Conservation (phyloP, 192 early-diverging fungal species). For the Coemansia aciculifera region DNA sequence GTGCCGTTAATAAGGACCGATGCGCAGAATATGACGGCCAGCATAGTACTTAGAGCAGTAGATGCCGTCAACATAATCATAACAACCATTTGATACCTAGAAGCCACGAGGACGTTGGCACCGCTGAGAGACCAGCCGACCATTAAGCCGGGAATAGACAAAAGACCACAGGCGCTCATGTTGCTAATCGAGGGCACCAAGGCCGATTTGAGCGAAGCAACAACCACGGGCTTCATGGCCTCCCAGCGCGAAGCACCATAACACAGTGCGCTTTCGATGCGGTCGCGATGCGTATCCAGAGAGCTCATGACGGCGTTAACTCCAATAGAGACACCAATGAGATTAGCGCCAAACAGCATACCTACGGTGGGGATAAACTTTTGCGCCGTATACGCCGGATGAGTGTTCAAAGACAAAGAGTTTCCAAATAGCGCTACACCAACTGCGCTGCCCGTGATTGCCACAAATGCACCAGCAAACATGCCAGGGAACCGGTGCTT, state of each 20-base stretch:
- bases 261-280: constrained; percentile 62
- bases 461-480: constrained; percentile 58
- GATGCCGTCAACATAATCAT: constrained; percentile 84
- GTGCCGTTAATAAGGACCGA: constrained; percentile 38
- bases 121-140: constrained; percentile 87
- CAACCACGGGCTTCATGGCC: constrained; percentile 68
- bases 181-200: constrained; percentile 78
- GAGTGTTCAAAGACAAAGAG: constrained; percentile 65
- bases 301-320: constrained; percentile 62
- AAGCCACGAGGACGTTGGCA: constrained; percentile 72
- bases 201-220: constrained; percentile 72
- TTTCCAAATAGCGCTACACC: constrained; percentile 29
- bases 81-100: constrained; percentile 82
- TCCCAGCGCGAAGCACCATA: constrained; percentile 85
- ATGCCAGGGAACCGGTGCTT: constrained; percentile 72
- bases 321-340: constrained; percentile 71
- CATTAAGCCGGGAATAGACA: constrained; percentile 89
- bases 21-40: constrained; percentile 43
- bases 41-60: constrained; percentile 64
- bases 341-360: constrained; percentile 84
- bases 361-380: constrained; percentile 88
- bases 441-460: constrained; percentile 41
- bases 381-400: constrained; percentile 67
- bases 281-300: constrained; percentile 57
- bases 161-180: constrained; percentile 80